Evolutionary conservation across 2,329 filamentous ascomycete genomes (phyloP), one percentile per base, ranked within the genome.

Genomic region (Xylaria sp.): DNA sequence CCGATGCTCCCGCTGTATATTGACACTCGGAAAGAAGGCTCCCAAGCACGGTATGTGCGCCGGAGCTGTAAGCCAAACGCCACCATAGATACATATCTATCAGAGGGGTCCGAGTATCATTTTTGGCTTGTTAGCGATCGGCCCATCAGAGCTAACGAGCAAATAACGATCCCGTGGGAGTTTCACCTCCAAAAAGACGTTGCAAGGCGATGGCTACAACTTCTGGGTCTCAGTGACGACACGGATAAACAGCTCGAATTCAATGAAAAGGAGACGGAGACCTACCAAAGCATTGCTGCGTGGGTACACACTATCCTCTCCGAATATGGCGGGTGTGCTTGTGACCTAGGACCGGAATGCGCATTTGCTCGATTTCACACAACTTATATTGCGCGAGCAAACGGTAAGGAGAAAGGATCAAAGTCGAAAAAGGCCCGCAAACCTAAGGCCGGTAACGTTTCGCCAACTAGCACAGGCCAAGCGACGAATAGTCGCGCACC

Each of bases 1-100:
- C 93, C 94, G 0, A 87, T 91, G 67, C 88, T 98, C 9, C 95
- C 95, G 0, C 88, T 99, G 13, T 97, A 94, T 81, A 96, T 99
- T 76, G 96, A 79, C 80, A 96, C 94, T 10, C 88, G 96, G 69
- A 89, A 89, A 78, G 94, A 97, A 82, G 96, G 95, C 25, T 97
- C 93, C 4, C 84, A 90, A 44, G 90, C 96, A 66, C 92, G 96
- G 54, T 98, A 96, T 78, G 90, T 97, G n/a, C 90, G 96, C 66
- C 89, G 95, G 73, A 98, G 96, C 76, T 99, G 96, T 82, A 90
- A 89, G 70, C 93, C 96, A 1, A 99, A 98, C 77, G 89, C 96
- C n/a, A 87, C 88, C 39, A 85, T 98, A 75, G 94, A 96, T 78
- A 97, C 94, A 0, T 92, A 94, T 73, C 88, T 98, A 57, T 93